Evolutionary conservation across 106 monocot genomes (phyloP), one percentile per base, ranked within the genome.

Genomic region (Dendrobium officinale): DNA sequence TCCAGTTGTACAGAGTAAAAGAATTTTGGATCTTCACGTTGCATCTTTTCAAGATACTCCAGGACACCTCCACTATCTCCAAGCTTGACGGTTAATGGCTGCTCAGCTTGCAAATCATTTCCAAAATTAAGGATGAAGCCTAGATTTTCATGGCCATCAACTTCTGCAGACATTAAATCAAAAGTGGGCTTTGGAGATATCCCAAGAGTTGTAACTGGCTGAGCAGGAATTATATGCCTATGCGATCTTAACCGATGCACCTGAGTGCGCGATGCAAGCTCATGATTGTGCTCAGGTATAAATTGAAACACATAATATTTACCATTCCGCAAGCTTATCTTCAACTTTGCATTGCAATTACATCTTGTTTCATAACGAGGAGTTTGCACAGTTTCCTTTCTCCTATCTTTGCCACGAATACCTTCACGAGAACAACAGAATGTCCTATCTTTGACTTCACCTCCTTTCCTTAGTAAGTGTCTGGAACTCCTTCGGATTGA

Each of bases 351-450:
- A 15, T 67, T 42, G 67, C 80, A 80, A 42, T 42, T 67, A 72
- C 64, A 80, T 26, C 80, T 66, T 72, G 67, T 80, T 56, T 80
- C 80, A 9, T 61, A 40, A 31, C 80, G 80, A 68, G 67, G 70
- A 80, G 19, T 45, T 72, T 80, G 64, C 10, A 72, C 80, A 45
- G 72, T 70, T 42, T 48, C 67, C 64, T 67, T 48, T 18, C 80
- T 41, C 67, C 70, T 70, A 67, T 80, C 66, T 72, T 80, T 80
- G 0, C 45, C 80, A 67, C 80, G 66, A 61, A 31, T 70, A 72
- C 80, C 80, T 80, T 80, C 80, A 4, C 41, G 41, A 9, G 80
- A 80, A 67, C 80, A 80, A 72, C 80, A 80, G 66, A 80, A 80
- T 8, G 31, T 68, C 48, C 67, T 40, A 44, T 72, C 72, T 44